These are phyloP conservation scores for Monosporascus sp. DNA, from an alignment of 2,329 filamentous ascomycete species.

Conservation along the genomic window DNA sequence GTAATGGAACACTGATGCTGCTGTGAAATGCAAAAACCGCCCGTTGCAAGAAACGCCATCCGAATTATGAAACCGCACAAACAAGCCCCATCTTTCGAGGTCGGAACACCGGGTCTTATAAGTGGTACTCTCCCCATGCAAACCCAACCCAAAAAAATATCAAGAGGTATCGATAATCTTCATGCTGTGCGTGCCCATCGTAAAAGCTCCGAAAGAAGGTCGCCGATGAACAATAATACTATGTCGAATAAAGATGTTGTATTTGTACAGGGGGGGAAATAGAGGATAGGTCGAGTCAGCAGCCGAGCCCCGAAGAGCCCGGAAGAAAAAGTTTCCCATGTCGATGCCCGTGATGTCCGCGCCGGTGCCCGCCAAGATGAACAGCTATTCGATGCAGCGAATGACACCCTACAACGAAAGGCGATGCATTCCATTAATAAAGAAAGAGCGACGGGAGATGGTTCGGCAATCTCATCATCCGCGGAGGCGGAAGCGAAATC, in stretches of 20 bases:
- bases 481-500: slow-evolving; percentile 28
- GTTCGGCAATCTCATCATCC: slow-evolving; percentile 27
- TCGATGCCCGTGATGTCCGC: slow-evolving; percentile 39
- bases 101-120: slow-evolving; percentile 28
- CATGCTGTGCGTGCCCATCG: slow-evolving; percentile 36
- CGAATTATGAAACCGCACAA: slow-evolving; percentile 34
- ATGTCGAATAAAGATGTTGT: slow-evolving; percentile 41
- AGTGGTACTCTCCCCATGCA: slow-evolving; percentile 20
- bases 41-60: slow-evolving; percentile 38
- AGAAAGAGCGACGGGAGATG: slow-evolving; percentile 29
- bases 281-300: slow-evolving; percentile 25
- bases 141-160: slow-evolving; percentile 29
- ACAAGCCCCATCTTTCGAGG: slow-evolving; percentile 33
- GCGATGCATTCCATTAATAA: slow-evolving; percentile 18
- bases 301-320: slow-evolving; percentile 22
- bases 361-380: slow-evolving; percentile 48
- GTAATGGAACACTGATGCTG: slow-evolving; percentile 45
- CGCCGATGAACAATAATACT: slow-evolving; percentile 30
- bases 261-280: slow-evolving; percentile 41
- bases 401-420: slow-evolving; percentile 25
- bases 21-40: slow-evolving; percentile 43
- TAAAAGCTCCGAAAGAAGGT: slow-evolving; percentile 19
- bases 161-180: slow-evolving; percentile 43
- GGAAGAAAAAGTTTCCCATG: slow-evolving; percentile 30
- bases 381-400: slow-evolving; percentile 35